Base-by-base conservation (phyloP, 2,329 filamentous ascomycete genomes). In the Cryoendolithus antarcticus region DNA sequence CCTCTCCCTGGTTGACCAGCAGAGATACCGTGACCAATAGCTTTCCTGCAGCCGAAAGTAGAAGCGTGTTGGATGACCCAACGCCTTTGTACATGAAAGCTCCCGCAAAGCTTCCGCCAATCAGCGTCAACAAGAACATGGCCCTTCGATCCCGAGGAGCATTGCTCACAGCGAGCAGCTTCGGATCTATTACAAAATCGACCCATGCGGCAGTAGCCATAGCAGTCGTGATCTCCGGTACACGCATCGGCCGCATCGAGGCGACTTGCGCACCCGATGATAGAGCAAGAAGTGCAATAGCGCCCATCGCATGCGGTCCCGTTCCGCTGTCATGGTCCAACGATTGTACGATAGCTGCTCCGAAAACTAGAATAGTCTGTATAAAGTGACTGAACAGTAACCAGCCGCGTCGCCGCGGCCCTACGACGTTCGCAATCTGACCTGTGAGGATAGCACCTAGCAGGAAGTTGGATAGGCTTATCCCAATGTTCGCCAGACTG, bases 141-240 rank as follows among this genome's bases (percentile, higher is more conserved):
- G 67, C 53, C 2, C 72, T 58, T 4, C 73, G 58, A 29, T 69
- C 73, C 10, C 73, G 57, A 2, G 66, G 59, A 10, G 68, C 58
- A 48, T 77, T 77, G 9, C 60, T 48, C 6, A 55, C 6, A 4
- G 52, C 55, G 11, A 74, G 64, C 35, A 78, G 56, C 4, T 60
- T 59, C 24, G 63, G 62, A 51, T 79, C 75, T 39, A 76, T 71
- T 37, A 75, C 54, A 39, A 77, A 51, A 49, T 79, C 74, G 1
- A 79, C 62, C 66, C 71, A 78, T 1, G 75, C 74, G 0, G 75
- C 73, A 4, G 75, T 79, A 0, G 73, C 74, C 73, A 78, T 78
- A 19, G 75, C 74, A 0, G 75, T 79, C 42, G 66, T 75, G 49
- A 79, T 77, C 53, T 80, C 75, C 0, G 71, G 71, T 58, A 77